Evolutionary conservation across 148 eudicot species (phyloP), one percentile per base, ranked within the genome.

Genomic region (Rhododendron griersonianum): DNA sequence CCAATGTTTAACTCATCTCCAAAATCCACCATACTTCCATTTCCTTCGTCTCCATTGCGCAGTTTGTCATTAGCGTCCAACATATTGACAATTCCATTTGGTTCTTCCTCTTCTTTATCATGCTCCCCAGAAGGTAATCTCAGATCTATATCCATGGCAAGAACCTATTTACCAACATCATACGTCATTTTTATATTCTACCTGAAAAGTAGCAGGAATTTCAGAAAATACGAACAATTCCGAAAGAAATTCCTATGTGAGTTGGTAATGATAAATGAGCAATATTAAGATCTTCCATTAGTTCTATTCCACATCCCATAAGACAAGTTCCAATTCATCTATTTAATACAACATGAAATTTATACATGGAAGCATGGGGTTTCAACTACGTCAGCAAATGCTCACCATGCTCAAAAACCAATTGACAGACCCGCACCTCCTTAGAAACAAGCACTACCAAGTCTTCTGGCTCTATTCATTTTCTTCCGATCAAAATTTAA

Each of bases 61-160:
- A 90, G 41, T 87, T 92, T 94, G n/a, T 91, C 94, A 69, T 94
- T 95, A 41, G 84, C 87, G 83, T 90, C 91, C 88, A 94, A 87
- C 91, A 95, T 88, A 84, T 89, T 83, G 86, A 73, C 89, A 81
- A 91, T 85, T 48, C 87, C 93, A 86, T 86, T 90, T 83, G 94
- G 87, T 81, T 94, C 97, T 84, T 92, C 98, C 80, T 92, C 94
- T 73, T 93, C 94, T 86, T 89, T 93, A 80, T 94, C 99, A 90
- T 91, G 93, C 82, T 93, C 99, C 73, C 91, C 95, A 51, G 98
- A 93, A 57, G 99, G 96, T 85, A 95, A 84, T 82, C 99, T 92
- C 71, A 97, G 98, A 91, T 97, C 93, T 87, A 97, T 93, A 93
- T 97, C 98, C 99, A 97, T 95, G 79, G 79, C 83, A 55, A 74